Evolutionary conservation across 805 yeast genomes (phyloP), one percentile per base, ranked within the genome.

Genomic region (Blastobotrys attinorum): DNA sequence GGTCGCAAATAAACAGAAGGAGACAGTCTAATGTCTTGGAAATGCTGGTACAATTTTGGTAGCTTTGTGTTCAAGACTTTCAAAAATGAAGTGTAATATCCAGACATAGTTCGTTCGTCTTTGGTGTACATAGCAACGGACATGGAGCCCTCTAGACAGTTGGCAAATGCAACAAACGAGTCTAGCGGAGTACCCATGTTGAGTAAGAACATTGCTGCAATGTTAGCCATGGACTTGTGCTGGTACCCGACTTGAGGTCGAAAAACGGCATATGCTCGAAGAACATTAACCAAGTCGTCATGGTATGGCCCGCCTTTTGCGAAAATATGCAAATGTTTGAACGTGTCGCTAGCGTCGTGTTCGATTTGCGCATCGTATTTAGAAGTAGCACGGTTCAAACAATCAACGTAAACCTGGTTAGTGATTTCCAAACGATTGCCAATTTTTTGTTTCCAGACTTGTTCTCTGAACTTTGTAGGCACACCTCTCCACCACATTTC

Each of bases 401-500:
- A 43, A 8, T 37, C 40, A 16, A 21, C 27, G 29, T 11, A 45
- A 1, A 43, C 31, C 2, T 48, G 45, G 2, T 45, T 37, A n/a
- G 58, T 50, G 23, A 63, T 40, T 3, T 51, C 31, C 18, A 61
- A 47, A 20, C 50, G 51, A 44, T 64, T 65, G 2, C 71, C 72
- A 27, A 72, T 58, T 47, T 68, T 73, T 37, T 58, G 58, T 46
- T 60, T 55, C 88, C 88, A 82, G 2, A 80, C 64, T 8, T 58
- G 56, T 3, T 64, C 57, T 36, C 88, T 63, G 4, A 67, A 53
- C 17, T 55, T 54, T n/a, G 52, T 29, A 1, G 83, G 79, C 2
- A 78, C 55, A 3, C 80, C 80, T 29, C 79, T 61, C 83, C 83
- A 77, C 76, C 79, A 75, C 25, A 77, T 58, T 47, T 76, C 80